A percentile compares a stretch with the other conserved stretches of the same genome.
phyloP scores from a whole-genome alignment of 495 filamentous ascomycete genomes.

The Darksidea phi region DNA sequence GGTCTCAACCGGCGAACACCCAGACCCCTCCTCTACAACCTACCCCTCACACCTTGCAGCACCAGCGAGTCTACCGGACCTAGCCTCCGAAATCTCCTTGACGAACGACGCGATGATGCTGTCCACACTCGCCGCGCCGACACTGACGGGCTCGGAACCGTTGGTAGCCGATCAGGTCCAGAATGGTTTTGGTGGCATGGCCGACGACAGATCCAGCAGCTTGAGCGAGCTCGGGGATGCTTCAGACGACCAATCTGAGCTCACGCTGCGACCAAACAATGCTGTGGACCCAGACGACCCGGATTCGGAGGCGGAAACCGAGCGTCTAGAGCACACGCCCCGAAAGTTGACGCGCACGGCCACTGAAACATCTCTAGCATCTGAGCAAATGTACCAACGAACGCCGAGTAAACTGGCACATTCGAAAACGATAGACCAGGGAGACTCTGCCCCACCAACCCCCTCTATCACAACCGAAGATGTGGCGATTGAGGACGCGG shows the following conservation, averaged over 20 bases:
- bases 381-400: constrained; percentile 35
- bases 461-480: constrained; percentile 2
- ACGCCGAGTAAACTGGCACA: constrained; percentile 42
- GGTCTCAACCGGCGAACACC: constrained; percentile 9
- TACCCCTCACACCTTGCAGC: constrained; percentile 10
- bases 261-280: constrained; percentile 19
- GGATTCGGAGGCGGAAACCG: constrained; percentile 98
- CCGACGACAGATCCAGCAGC: constrained; percentile 59
- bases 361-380: constrained; percentile 25
- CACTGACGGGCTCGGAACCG: background rate
- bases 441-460: constrained; percentile 25
- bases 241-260: constrained; percentile 58
- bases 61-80: background rate
- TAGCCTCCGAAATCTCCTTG: background rate
- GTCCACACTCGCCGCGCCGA: constrained; percentile 4
- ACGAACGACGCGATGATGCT: constrained; percentile 9
- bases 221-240: constrained; percentile 90
- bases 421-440: constrained; percentile 22
- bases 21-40: constrained; percentile 13
- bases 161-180: background rate
- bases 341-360: constrained; percentile 52
- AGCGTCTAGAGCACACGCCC: constrained; percentile 89
- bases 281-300: constrained; percentile 53
- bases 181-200: constrained; percentile 20
- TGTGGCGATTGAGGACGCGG: background rate